Conservation (phyloP, 768 basidiomycete genomes). For the Hygrophorus pudorinus region DNA sequence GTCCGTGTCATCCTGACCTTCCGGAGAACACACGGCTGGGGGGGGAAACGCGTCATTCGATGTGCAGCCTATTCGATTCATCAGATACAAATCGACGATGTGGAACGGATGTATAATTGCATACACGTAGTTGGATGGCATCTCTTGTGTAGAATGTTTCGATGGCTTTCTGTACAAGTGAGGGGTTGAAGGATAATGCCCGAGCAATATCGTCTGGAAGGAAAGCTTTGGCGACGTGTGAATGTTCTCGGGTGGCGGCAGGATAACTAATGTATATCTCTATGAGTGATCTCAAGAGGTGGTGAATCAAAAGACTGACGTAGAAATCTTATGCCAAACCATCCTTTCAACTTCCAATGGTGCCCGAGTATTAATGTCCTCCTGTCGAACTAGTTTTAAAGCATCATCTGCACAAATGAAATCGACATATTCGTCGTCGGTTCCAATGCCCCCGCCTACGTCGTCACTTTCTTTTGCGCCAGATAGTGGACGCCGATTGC, state of each 20-base stretch:
- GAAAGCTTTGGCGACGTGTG: conserved; percentile 71
- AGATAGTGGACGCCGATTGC: conserved; percentile 33
- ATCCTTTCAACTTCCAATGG: conserved; percentile 48
- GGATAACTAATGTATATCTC: conserved; percentile 46
- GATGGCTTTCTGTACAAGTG: conserved; percentile 75
- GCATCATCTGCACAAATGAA: conserved; percentile 57
- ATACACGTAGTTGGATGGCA: conserved; percentile 77
- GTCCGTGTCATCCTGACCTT: conserved; percentile 77
- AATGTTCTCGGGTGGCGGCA: conserved; percentile 45
- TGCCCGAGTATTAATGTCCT: conserved; percentile 45
- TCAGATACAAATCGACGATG: neutral
- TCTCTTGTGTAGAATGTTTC: conserved; percentile 96
- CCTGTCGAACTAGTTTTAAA: conserved; percentile 48
- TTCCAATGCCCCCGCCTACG: conserved; percentile 24
- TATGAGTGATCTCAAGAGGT: conserved; percentile 2
- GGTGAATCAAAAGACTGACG: conserved; percentile 29
- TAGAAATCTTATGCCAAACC: conserved; percentile 62
- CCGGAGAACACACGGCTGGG: conserved; percentile 48
- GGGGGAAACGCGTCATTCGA: conserved; percentile 85
- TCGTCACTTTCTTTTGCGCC: conserved; percentile 38
- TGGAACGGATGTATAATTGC: conserved; percentile 14
- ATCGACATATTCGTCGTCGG: conserved; percentile 32
- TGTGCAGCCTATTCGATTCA: conserved; percentile 55
- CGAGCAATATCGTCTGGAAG: conserved; percentile 74
- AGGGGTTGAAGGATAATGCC: conserved; percentile 51